phyloP scores from a whole-genome alignment of 2,329 filamentous ascomycete species.

The Sarocladium brachiariae region DNA sequence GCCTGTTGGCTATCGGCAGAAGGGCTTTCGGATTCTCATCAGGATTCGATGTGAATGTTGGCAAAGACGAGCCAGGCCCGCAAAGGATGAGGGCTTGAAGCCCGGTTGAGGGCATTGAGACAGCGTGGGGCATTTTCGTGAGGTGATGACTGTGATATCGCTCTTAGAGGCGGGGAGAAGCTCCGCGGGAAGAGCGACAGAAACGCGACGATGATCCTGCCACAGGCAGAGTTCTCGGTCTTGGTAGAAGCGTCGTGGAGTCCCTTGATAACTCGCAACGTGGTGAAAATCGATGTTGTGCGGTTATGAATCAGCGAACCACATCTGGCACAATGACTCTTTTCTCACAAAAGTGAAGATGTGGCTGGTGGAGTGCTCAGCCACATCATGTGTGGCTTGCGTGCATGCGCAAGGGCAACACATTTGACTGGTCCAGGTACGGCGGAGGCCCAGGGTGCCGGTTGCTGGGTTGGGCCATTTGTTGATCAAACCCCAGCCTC shows the following conservation, averaged over 20 bases:
- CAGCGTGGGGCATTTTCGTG: constrained; percentile 63
- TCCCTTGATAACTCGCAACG: background rate
- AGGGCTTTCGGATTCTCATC: constrained; percentile 78
- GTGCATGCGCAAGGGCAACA: no score
- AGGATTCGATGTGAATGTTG: constrained; percentile 74
- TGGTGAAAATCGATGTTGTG: background rate
- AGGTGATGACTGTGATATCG: background rate
- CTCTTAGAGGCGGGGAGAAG: no score
- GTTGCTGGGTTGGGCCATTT: constrained; percentile 6
- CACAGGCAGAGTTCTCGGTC: no score
- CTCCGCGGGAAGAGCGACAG: background rate
- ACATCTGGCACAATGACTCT: background rate
- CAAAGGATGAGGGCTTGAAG: constrained; percentile 80
- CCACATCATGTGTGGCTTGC: background rate
- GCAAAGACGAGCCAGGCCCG: constrained; percentile 73
- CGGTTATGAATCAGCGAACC: background rate
- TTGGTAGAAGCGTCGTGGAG: background rate
- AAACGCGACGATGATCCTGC: background rate
- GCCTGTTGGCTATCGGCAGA: constrained; percentile 73
- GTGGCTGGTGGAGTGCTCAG: constrained; percentile 4
- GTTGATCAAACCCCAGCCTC: constrained; percentile 3
- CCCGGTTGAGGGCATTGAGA: constrained; percentile 64
- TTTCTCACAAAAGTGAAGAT: constrained; percentile 3
- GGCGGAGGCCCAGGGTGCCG: background rate
- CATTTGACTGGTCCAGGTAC: background rate